These are phyloP conservation scores for Nannochloris sp. DNA, from an alignment of 139 green algal genomes.

Conservation along the genomic window DNA sequence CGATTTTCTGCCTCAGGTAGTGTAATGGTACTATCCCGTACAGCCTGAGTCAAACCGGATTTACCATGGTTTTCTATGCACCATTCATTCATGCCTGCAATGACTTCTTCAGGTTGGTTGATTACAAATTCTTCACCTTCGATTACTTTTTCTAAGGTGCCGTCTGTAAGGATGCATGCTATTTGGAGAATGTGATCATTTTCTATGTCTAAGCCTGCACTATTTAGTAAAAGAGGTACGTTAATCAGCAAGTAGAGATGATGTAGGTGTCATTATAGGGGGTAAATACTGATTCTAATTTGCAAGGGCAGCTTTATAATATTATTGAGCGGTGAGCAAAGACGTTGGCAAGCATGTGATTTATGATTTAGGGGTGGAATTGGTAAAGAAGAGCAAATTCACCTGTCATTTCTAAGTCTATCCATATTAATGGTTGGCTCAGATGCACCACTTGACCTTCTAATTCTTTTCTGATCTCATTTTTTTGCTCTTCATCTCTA, in stretches of 20 bases:
- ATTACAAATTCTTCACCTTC: conserved; percentile 83
- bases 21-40: conserved; percentile 43
- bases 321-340: neutral
- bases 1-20: conserved; percentile 65
- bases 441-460: conserved; percentile 14
- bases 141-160: conserved; percentile 41
- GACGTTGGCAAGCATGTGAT: neutral
- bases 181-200: conserved; percentile 86
- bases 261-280: too few relatives aligned
- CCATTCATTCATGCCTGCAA: conserved; percentile 90
- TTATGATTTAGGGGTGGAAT: too few relatives aligned
- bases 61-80: conserved; percentile 78
- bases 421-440: conserved; percentile 71
- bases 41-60: conserved; percentile 43
- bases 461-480: conserved; percentile 10
- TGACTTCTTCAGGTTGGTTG: conserved; percentile 70
- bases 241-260: too few relatives aligned
- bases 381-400: too few relatives aligned
- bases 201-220: conserved; percentile 72
- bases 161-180: conserved; percentile 82
- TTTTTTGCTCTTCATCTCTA: neutral
- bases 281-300: too few relatives aligned
- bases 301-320: neutral
- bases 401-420: conserved; percentile 90
- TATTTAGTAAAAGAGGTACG: neutral